Percentiles rank a stretch among this genome's conserved stretches.
Evolutionary conservation across 2,329 filamentous ascomycete genomes (phyloP).

Genomic region (Aspergillus nomiae): DNA sequence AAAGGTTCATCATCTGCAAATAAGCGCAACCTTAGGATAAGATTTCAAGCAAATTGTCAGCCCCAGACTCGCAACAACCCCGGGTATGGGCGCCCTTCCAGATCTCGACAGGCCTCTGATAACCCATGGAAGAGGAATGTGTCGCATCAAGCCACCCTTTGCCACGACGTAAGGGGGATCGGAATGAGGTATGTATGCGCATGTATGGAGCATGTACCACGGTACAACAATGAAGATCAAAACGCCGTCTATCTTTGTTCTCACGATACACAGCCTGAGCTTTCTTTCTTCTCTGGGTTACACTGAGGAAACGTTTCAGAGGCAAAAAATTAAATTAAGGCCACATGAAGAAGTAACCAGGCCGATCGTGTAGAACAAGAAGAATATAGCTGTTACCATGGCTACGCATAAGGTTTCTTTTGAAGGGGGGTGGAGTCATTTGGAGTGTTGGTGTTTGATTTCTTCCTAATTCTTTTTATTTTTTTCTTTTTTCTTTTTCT

Average conservation of each 20-base stretch:
- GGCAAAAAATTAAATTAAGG: not conserved
- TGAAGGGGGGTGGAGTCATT: not conserved
- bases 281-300: not conserved
- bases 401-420: not conserved
- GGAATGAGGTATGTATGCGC: not conserved
- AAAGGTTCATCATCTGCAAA: not conserved
- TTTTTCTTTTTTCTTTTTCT: not conserved
- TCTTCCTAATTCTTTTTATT: not conserved
- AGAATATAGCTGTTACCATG: not conserved
- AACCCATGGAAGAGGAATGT: not conserved
- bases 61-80: not conserved
- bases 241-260: not conserved
- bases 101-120: not conserved
- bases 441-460: not conserved
- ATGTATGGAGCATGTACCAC: not conserved
- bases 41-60: not conserved
- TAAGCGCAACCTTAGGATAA: not conserved
- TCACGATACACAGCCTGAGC: not conserved
- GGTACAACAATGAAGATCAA: slow-evolving; percentile 3
- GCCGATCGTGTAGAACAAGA: not conserved
- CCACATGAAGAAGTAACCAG: not conserved
- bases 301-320: not conserved
- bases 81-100: not conserved
- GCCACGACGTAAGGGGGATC: slow-evolving; percentile 3
- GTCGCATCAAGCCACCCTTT: not conserved